phyloP scores from a whole-genome alignment of 106 monocot genomes.

The Cymbidium sinense region DNA sequence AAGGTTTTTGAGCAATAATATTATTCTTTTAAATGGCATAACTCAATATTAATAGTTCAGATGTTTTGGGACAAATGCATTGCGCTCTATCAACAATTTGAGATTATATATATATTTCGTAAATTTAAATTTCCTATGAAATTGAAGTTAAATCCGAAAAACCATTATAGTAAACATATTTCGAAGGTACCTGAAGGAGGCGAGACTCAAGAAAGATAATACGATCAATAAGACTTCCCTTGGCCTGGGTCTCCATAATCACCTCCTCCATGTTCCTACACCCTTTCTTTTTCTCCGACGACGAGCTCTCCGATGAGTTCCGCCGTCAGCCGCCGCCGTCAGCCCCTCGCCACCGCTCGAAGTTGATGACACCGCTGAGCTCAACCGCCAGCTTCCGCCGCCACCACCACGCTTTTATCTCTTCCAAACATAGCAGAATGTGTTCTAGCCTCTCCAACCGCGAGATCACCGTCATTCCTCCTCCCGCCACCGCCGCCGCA shows the following conservation, averaged over 20 bases:
- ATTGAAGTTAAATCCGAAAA: too few species aligned
- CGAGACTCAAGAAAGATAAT: conserved; percentile 30
- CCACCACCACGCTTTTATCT: conserved; percentile 16
- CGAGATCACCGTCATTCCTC: conserved; percentile 4
- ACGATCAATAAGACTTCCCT: conserved; percentile 37
- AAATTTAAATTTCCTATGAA: too few species aligned
- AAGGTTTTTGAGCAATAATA: too few species aligned
- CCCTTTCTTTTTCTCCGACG: too few species aligned
- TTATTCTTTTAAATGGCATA: too few species aligned
- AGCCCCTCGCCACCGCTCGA: conserved; percentile 8
- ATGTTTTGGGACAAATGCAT: too few species aligned
- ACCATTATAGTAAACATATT: too few species aligned
- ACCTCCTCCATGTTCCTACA: conserved; percentile 22
- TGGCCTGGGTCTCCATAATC: conserved; percentile 30
- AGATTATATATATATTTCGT: too few species aligned
- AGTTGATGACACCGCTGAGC: background rate
- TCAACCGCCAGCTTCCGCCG: conserved; percentile 8
- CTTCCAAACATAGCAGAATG: conserved; percentile 38
- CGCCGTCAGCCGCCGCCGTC: too few species aligned
- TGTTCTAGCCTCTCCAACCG: conserved; percentile 20
- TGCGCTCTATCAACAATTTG: too few species aligned
- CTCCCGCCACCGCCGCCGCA: background rate
- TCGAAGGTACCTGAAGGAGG: conserved; percentile 37
- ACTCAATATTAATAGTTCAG: too few species aligned
- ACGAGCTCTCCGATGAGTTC: conserved; percentile 13